These are phyloP conservation scores for Cyberlindnera meyerae DNA, from an alignment of 805 yeast species.

Conservation along the genomic window DNA sequence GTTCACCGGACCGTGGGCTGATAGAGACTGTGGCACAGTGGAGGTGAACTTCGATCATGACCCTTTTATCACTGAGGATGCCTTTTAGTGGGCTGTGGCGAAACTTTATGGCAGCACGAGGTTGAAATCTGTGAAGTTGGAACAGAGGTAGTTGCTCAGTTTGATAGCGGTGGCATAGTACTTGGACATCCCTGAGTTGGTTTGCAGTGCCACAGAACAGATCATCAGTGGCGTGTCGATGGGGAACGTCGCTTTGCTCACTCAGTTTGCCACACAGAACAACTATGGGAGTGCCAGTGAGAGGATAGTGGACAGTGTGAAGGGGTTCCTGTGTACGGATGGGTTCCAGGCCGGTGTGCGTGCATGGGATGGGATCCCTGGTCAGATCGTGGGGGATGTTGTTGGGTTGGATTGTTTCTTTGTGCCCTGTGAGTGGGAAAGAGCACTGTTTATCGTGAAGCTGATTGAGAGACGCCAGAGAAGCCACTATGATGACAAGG, in stretches of 20 bases:
- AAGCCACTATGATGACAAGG: neutral
- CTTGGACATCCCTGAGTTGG: slow-evolving; percentile 41
- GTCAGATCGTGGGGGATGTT: slow-evolving; percentile 36
- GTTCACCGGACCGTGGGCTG: slow-evolving; percentile 41
- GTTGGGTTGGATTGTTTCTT: slow-evolving; percentile 47
- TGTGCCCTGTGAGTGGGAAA: slow-evolving; percentile 52
- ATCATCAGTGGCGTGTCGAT: slow-evolving; percentile 33
- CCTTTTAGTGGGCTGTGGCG: slow-evolving; percentile 45
- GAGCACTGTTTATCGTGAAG: slow-evolving; percentile 43
- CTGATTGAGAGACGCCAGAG: slow-evolving; percentile 34
- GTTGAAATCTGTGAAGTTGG: slow-evolving; percentile 28
- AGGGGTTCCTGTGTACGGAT: slow-evolving; percentile 41
- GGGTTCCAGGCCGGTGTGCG: slow-evolving; percentile 45
- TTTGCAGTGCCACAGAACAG: slow-evolving; percentile 37
- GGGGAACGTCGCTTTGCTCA: slow-evolving; percentile 31
- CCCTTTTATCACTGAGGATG: slow-evolving; percentile 36
- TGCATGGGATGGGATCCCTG: slow-evolving; percentile 46
- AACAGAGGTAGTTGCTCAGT: slow-evolving; percentile 32
- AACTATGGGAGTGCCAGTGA: slow-evolving; percentile 45
- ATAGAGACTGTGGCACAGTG: slow-evolving; percentile 18
- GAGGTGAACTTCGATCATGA: slow-evolving; percentile 37
- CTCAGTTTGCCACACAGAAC: slow-evolving; percentile 38
- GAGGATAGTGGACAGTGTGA: slow-evolving; percentile 40
- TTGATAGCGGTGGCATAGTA: slow-evolving; percentile 49
- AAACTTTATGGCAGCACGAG: slow-evolving; percentile 42